Conservation (phyloP, 805 yeast species). For the Kodamaea jinghongensis region DNA sequence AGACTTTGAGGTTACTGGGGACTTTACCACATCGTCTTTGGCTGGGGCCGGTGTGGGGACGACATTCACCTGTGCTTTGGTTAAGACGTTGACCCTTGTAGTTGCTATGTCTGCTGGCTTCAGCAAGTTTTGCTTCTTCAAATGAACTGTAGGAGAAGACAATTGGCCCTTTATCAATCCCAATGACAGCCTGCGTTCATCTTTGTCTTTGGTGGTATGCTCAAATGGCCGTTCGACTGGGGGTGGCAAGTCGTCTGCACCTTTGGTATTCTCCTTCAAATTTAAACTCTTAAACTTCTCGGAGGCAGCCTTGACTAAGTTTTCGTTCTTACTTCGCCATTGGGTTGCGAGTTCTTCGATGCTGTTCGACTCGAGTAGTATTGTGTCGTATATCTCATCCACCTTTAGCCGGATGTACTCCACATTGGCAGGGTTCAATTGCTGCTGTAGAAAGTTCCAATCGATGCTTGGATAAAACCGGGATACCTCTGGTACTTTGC, state of each 20-base stretch:
- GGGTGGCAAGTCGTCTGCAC: neutral
- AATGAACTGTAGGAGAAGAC: conserved; percentile 6
- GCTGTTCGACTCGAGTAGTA: conserved; percentile 6
- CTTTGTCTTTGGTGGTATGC: conserved; percentile 1
- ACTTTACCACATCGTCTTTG: too few relatives aligned
- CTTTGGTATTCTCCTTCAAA: neutral
- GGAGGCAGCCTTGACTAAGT: conserved; percentile 14
- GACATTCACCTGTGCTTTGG: conserved; percentile 20
- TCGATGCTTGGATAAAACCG: conserved; percentile 18
- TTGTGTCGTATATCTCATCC: conserved; percentile 22
- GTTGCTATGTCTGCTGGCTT: conserved; percentile 31
- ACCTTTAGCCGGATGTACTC: conserved; percentile 19
- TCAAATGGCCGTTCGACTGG: conserved; percentile 1
- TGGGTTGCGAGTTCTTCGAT: conserved; percentile 3
- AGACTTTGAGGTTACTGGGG: neutral
- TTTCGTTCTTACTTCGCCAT: conserved; percentile 6
- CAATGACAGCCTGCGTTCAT: conserved; percentile 24
- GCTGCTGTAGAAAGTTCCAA: conserved; percentile 15
- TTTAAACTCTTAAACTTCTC: neutral
- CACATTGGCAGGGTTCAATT: conserved; percentile 13
- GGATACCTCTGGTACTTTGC: conserved; percentile 9
- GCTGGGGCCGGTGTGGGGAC: too few relatives aligned
- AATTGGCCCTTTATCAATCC: conserved; percentile 20
- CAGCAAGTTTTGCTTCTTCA: conserved; percentile 18
- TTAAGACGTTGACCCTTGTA: conserved; percentile 33